Conservation (phyloP, 306 rosid genomes). For the Cicer pinnatifidum region DNA sequence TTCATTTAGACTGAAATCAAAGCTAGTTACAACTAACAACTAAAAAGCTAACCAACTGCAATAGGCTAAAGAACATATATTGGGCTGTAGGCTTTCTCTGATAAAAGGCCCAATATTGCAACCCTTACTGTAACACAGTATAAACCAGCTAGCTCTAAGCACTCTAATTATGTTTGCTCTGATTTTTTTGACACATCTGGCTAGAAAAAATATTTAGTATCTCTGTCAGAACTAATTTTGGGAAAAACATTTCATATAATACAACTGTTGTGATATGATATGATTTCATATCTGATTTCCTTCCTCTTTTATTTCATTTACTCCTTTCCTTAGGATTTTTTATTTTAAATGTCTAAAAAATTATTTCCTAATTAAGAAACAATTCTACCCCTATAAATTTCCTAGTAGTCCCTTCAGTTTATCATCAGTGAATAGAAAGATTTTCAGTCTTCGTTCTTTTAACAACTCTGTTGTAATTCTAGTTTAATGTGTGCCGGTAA, state of each 20-base stretch:
- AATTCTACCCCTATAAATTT: too few species aligned
- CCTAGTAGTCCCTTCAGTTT: too few species aligned
- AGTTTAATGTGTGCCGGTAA: slow-evolving; percentile 14
- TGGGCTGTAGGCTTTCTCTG: neutral
- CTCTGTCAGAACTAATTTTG: neutral
- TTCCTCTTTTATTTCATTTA: too few species aligned
- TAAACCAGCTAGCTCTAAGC: neutral
- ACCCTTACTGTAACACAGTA: neutral
- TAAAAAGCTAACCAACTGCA: slow-evolving; percentile 1
- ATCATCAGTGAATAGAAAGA: too few species aligned
- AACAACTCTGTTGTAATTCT: slow-evolving; percentile 7
- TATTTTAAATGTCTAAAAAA: too few species aligned
- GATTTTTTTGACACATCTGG: slow-evolving; percentile 16
- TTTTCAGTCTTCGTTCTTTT: too few species aligned
- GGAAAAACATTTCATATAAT: slow-evolving; percentile 13
- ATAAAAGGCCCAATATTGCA: neutral
- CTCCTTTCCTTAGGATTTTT: too few species aligned
- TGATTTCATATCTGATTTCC: too few species aligned
- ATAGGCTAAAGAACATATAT: slow-evolving; percentile 5
- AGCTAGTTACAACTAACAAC: slow-evolving; percentile 9
- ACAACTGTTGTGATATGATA: neutral
- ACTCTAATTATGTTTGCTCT: neutral
- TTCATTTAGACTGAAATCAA: slow-evolving; percentile 1
- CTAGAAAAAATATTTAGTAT: neutral
- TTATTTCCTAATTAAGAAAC: too few species aligned